phyloP scores from a whole-genome alignment of 495 filamentous ascomycete genomes.

The Tuber indicum region DNA sequence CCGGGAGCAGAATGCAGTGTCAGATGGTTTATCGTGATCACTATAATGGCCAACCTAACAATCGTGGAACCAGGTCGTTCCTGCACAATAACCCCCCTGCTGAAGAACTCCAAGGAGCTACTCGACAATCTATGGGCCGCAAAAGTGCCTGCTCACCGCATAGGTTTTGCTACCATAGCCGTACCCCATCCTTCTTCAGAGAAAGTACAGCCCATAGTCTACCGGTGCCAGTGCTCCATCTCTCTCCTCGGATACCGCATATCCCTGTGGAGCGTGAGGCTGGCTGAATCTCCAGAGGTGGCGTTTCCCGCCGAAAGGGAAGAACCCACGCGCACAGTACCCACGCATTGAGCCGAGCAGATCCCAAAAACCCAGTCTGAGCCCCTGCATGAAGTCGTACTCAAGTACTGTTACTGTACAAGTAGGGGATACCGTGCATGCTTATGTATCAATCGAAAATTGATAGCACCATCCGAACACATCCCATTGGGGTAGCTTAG shows the following conservation, averaged over 20 bases:
- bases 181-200: not conserved
- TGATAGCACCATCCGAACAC: not conserved
- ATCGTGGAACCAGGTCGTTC: not conserved
- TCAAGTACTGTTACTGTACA: not conserved
- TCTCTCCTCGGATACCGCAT: not conserved
- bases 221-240: not conserved
- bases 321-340: not conserved
- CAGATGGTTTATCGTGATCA: not conserved
- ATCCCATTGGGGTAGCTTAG: not conserved
- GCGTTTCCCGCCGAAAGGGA: not conserved
- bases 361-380: not conserved
- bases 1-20: not conserved
- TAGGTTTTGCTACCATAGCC: not conserved
- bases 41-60: not conserved
- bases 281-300: not conserved
- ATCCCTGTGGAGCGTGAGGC: not conserved
- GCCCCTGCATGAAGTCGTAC: not conserved
- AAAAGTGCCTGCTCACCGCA: not conserved
- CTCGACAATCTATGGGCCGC: not conserved
- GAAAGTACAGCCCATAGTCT: not conserved
- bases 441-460: not conserved
- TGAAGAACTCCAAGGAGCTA: not conserved
- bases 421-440: not conserved
- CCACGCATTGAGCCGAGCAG: not conserved
- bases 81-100: not conserved